Base-by-base conservation (phyloP, 345 rosid genomes). In the Gossypium thurberi region DNA sequence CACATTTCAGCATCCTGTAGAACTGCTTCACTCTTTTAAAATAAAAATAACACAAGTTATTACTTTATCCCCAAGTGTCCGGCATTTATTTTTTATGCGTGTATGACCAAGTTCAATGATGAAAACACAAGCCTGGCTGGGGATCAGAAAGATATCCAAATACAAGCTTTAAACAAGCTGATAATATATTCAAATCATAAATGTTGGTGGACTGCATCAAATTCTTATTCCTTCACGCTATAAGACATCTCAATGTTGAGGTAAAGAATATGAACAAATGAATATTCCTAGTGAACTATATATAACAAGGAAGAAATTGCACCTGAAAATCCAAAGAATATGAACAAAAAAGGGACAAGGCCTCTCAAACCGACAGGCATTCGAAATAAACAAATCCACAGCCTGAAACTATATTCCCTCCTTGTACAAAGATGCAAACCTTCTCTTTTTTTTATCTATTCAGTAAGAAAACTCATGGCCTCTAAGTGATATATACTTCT, bases 391-490 rank as follows among this genome's bases (percentile, higher is more conserved):
- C 14, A 21, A 43, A 17, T 50, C 44, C 8, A 58, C 57, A 50
- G 53, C 74, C 56, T 23, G 70, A 52, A 58, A 23, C 62, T 50
- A 44, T 48, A 46, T 17, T 21, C 69, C 51, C 44, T 70, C 56
- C 48, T 15, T 18, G 59, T 17, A 67, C 55, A 78, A 53, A 70
- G 63, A 13, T 20, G 28, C 33, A 25, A 63, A 28, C 66, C 47
- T 26, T 12, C 15, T 48, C 40, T 9, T 68, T 65, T 58, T 21
- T 44, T 57, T 12, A 33, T 51, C 42, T 48, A 64, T 20, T 84
- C 83, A 95, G 79, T 92, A 92, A 20, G 99, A 95, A 80, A 92
- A 92, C 69, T 95, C 94, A 21, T 95, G 93, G 21, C 97, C 97
- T 26, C 98, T 79, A 20, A 86, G n/a, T 58, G 96, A 95, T 71